Evolutionary conservation across 2,329 filamentous ascomycete species (phyloP), one percentile per base, ranked within the genome.

Genomic region (Botryotinia convoluta): DNA sequence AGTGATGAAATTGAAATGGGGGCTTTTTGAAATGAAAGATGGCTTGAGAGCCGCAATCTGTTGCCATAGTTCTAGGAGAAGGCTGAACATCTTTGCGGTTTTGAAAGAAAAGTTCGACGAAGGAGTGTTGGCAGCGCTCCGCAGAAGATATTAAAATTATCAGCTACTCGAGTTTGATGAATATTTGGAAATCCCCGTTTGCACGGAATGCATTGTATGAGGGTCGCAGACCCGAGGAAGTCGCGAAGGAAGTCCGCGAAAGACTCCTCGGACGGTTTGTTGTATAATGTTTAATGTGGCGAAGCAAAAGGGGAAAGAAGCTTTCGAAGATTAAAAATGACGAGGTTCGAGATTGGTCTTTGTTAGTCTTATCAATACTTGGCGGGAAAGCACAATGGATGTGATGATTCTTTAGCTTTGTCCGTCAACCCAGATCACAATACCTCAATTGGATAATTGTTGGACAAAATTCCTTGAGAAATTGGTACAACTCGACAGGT

Each of bases 1-100:
- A 1, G 91, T 90, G 74, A 96, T 94, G 81, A 95, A 97, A 83
- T 93, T 94, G 83, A 95, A 91, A 77, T 90, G 89, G 26, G 90
- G 91, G 78, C 87, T 86, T 79, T 86, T 88, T 71, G 87, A 86
- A 42, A 89, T 77, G 75, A 91, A 89, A 26, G 87, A 84, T 4
- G 88, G 88, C 79, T 87, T 88, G 75, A 88, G 78, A 73, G 84
- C 81, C 81, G 83, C 84, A 74, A 88, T 73, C 78, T 86, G 84
- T 54, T 79, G 81, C 83, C 83, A 83, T 26, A 78, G 57, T 22
- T 77, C 74, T 5, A 73, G 26, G 18, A 80, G 62, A 57, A 79
- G 76, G 26, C 75, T 73, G 71, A 75, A 76, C 79, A 80, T 80
- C 22, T 69, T 76, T 74, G 54, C 32, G 67, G 10, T n/a, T 32